Conservation (phyloP, 192 early-diverging fungal genomes). For the Chytriomyces sp. region DNA sequence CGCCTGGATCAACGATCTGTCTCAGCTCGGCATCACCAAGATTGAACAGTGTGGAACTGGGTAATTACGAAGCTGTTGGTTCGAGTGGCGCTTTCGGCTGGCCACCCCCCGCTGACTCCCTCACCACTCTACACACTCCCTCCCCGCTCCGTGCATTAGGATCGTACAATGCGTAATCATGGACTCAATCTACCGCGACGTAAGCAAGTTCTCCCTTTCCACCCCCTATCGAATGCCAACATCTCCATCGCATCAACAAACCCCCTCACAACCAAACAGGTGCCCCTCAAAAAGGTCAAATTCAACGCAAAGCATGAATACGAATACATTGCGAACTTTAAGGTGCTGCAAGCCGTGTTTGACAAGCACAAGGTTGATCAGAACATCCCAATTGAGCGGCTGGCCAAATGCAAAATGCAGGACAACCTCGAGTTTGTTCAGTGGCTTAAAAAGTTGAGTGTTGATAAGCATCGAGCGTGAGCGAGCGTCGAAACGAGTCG, state of each 20-base stretch:
- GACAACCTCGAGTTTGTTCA: conserved; percentile 99
- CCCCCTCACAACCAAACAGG: conserved; percentile 42
- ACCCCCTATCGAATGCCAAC: background rate
- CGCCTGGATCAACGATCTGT: conserved; percentile 92
- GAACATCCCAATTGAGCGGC: conserved; percentile 82
- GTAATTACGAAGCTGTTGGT: background rate
- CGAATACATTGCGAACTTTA: conserved; percentile 95
- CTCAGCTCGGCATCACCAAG: conserved; percentile 88
- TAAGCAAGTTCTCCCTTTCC: conserved; percentile 22
- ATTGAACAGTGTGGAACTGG: conserved; percentile 95
- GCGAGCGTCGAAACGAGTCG: background rate
- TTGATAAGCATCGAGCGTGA: background rate
- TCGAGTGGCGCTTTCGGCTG: background rate
- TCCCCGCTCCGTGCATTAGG: no score
- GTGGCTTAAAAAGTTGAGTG: conserved; percentile 76
- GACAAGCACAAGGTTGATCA: conserved; percentile 92
- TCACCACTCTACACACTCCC: background rate
- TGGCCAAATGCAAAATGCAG: conserved; percentile 95
- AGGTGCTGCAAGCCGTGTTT: conserved; percentile 88
- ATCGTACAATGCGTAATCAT: conserved; percentile 77
- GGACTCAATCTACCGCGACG: conserved; percentile 70
- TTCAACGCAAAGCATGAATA: conserved; percentile 95
- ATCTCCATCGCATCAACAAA: background rate
- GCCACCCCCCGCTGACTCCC: background rate
- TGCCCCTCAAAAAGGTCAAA: conserved; percentile 89